Conservation (phyloP, 2,329 filamentous ascomycete genomes). For the Aspergillus aculeatinus region DNA sequence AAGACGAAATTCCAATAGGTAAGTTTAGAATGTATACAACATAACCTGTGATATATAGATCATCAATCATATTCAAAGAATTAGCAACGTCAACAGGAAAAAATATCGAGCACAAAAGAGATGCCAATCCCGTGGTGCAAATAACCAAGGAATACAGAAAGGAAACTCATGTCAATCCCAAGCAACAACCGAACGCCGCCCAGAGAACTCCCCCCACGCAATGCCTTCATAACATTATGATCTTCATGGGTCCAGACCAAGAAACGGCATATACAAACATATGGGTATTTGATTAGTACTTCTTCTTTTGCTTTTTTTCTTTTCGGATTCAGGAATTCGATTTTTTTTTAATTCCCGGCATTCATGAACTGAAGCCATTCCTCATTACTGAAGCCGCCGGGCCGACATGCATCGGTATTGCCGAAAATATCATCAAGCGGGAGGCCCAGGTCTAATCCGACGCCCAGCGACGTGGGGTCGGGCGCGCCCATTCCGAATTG, state of each 20-base stretch:
- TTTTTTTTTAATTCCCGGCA: conserved; percentile 15
- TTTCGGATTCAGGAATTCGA: neutral
- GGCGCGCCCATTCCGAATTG: conserved; percentile 29
- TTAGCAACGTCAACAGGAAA: neutral
- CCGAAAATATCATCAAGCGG: conserved; percentile 45
- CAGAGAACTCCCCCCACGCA: neutral
- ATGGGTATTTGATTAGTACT: neutral
- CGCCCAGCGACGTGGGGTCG: conserved; percentile 29
- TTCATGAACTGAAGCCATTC: conserved; percentile 45
- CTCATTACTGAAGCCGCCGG: conserved; percentile 30
- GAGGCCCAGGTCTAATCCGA: conserved; percentile 37
- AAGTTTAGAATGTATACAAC: neutral
- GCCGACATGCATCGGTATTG: conserved; percentile 29
- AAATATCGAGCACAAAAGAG: too few species aligned
- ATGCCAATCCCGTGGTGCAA: too few species aligned
- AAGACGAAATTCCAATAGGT: neutral
- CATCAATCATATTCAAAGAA: neutral
- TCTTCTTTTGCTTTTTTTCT: neutral
- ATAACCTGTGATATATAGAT: conserved; percentile 7
- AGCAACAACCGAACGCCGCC: neutral
- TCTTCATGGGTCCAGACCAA: neutral
- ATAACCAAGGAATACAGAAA: too few species aligned
- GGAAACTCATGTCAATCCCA: neutral
- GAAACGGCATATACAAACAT: conserved; percentile 14
- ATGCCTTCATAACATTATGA: neutral